phyloP scores from a whole-genome alignment of 1,284 basidiomycete genomes.

The Rhodotorula sp. region DNA sequence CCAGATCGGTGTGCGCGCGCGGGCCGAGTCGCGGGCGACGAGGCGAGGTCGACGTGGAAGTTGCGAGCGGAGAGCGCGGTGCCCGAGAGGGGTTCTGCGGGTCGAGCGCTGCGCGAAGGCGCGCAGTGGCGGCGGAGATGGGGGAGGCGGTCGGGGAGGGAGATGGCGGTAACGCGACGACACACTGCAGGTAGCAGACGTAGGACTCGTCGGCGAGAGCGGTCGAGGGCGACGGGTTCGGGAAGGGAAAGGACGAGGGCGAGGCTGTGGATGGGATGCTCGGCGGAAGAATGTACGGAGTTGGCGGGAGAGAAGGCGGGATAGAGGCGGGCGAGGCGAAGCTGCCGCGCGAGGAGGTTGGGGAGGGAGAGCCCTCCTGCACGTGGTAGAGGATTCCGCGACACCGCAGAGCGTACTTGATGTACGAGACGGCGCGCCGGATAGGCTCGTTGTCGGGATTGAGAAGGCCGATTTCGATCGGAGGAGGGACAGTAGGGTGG shows the following conservation, averaged over 20 bases:
- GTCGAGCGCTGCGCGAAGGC: background rate
- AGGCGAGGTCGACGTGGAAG: background rate
- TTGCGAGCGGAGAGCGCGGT: no score
- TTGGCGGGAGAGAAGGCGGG: conserved; percentile 15
- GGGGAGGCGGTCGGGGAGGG: background rate
- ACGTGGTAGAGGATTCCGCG: conserved; percentile 59
- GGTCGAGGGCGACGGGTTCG: background rate
- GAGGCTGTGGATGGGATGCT: background rate
- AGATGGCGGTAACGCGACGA: conserved; percentile 19
- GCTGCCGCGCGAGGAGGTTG: background rate
- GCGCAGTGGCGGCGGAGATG: background rate
- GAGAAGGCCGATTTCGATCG: conserved; percentile 46
- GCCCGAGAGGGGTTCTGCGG: background rate
- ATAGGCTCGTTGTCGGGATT: conserved; percentile 51
- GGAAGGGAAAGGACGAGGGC: background rate
- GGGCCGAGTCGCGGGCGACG: background rate
- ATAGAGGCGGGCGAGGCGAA: conserved; percentile 6
- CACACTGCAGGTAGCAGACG: conserved; percentile 34
- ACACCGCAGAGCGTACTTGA: conserved; percentile 58
- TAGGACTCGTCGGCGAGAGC: conserved; percentile 16
- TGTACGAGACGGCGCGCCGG: conserved; percentile 50
- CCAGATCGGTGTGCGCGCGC: background rate
- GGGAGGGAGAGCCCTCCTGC: conserved; percentile 27
- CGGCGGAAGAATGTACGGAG: conserved; percentile 8
- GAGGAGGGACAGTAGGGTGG: conserved; percentile 40